phyloP scores from a whole-genome alignment of 2,329 filamentous ascomycete species.

The Alternaria panax region DNA sequence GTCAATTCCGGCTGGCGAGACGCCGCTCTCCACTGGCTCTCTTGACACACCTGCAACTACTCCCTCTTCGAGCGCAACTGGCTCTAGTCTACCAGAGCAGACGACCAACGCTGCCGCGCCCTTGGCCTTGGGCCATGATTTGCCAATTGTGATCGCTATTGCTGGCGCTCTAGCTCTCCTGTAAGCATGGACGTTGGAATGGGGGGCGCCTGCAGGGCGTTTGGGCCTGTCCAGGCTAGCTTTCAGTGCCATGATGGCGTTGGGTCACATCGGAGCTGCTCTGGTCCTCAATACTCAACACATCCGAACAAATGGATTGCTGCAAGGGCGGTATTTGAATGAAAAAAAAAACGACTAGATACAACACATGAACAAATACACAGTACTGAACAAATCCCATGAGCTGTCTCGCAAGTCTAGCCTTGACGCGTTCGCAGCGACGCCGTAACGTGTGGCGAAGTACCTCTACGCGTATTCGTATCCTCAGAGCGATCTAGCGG shows the following conservation, averaged over 20 bases:
- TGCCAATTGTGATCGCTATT: constrained; percentile 24
- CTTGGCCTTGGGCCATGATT: constrained; percentile 19
- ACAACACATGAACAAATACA: not conserved
- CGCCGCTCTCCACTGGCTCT: constrained; percentile 22
- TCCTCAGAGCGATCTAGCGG: constrained; percentile 1
- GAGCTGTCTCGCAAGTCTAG: not conserved
- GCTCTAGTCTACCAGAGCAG: constrained; percentile 3
- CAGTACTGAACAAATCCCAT: not conserved
- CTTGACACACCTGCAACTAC: constrained; percentile 14
- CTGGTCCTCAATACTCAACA: not conserved
- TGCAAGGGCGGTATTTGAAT: not conserved
- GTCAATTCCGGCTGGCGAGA: constrained; percentile 35
- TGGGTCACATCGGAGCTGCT: not conserved
- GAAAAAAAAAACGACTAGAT: not conserved
- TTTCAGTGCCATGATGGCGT: not conserved
- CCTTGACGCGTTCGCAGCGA: not conserved
- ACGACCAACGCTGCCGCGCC: constrained; percentile 31
- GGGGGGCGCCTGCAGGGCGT: not conserved
- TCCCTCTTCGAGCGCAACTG: constrained; percentile 2
- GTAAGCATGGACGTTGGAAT: constrained; percentile 6
- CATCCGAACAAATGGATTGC: not conserved
- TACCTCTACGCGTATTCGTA: constrained; percentile 8
- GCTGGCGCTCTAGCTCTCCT: constrained; percentile 37
- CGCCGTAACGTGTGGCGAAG: not conserved
- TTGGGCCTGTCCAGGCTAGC: not conserved